These are phyloP conservation scores for Ophiostoma tasmaniense DNA, from an alignment of 2,329 filamentous ascomycete species.

Conservation along the genomic window DNA sequence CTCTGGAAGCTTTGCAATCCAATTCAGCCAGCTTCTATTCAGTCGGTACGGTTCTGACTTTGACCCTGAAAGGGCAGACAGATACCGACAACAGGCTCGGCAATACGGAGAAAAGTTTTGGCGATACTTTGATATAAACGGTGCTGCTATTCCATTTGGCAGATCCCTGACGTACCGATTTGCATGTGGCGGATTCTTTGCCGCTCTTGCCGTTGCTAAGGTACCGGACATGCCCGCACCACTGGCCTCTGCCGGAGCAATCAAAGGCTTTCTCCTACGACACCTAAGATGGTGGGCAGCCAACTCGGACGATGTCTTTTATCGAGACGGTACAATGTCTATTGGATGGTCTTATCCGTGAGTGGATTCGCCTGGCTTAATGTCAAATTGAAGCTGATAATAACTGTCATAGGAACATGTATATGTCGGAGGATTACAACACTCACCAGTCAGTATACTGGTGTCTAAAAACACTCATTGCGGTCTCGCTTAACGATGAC, in stretches of 20 bases:
- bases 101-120: constrained; percentile 33
- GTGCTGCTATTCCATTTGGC: constrained; percentile 38
- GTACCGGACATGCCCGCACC: constrained; percentile 29
- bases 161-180: constrained; percentile 39
- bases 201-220: constrained; percentile 32
- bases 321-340: constrained; percentile 35
- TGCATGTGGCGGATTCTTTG: constrained; percentile 36
- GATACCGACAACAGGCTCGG: constrained; percentile 27
- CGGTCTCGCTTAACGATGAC: constrained; percentile 28
- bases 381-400: neutral
- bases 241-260: constrained; percentile 27
- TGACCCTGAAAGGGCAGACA: constrained; percentile 29
- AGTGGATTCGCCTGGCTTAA: neutral
- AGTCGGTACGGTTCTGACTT: constrained; percentile 29
- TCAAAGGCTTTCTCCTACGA: constrained; percentile 36
- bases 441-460: constrained; percentile 49
- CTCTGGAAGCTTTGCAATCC: constrained; percentile 23
- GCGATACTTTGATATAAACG: constrained; percentile 34
- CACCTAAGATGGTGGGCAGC: constrained; percentile 38
- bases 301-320: constrained; percentile 31
- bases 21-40: constrained; percentile 32
- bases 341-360: constrained; percentile 29
- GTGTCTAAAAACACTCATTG: constrained; percentile 43
- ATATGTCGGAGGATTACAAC: constrained; percentile 48
- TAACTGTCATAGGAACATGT: constrained; percentile 36